phyloP scores from a whole-genome alignment of 129 eudicot genomes.

The Pulicaria dysenterica region DNA sequence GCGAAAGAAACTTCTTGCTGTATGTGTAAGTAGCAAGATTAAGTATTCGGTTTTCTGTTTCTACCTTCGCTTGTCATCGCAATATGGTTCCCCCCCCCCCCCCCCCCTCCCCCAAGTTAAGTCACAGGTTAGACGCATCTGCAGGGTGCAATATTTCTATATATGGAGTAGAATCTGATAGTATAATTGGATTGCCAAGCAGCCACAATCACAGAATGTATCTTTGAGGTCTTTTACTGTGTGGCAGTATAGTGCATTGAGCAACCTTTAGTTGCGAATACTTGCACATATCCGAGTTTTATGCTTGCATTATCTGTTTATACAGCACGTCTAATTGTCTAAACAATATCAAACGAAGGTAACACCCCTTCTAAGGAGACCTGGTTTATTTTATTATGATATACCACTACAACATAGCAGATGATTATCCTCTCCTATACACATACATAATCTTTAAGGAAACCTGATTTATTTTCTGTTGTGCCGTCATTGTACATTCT shows the following conservation, averaged over 20 bases:
- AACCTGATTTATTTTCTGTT: neutral
- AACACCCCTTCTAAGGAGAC: too few species aligned
- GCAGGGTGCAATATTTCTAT: neutral
- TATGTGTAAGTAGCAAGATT: constrained; percentile 7
- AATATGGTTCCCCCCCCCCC: neutral
- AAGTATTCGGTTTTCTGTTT: neutral
- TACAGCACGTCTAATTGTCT: neutral
- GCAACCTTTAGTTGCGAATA: too few species aligned
- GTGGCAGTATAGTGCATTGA: too few species aligned
- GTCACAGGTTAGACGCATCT: neutral
- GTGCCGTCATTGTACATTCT: neutral
- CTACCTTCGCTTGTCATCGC: neutral
- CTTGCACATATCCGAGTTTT: too few species aligned
- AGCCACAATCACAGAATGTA: too few species aligned
- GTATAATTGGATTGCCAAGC: neutral
- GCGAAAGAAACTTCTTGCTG: neutral
- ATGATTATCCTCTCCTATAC: constrained; percentile 1
- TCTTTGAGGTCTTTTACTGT: too few species aligned
- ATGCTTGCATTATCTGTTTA: too few species aligned
- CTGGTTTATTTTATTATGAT: constrained; percentile 9
- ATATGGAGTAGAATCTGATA: neutral
- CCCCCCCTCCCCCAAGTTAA: neutral
- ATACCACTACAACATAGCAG: neutral
- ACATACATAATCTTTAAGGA: neutral
- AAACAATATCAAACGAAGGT: neutral